A percentile compares a stretch with the other conserved stretches of the same genome.
These are phyloP conservation scores for Xylaria telfairii DNA, from an alignment of 495 filamentous ascomycete genomes.

Conservation along the genomic window DNA sequence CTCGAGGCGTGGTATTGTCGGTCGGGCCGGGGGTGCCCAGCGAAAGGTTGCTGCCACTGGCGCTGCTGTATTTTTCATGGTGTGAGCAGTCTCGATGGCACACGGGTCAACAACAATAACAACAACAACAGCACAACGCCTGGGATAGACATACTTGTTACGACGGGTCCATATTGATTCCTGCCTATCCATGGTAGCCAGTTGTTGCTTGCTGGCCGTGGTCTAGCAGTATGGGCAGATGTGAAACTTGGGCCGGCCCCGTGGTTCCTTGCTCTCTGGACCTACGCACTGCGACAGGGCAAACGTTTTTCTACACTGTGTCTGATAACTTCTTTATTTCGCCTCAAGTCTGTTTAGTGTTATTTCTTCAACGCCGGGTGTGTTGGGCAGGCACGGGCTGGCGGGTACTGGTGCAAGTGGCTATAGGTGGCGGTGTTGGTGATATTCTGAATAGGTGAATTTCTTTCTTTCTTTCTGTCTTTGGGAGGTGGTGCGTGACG, in stretches of 20 bases:
- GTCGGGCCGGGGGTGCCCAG: slow-evolving; percentile 71
- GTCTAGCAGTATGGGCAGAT: slow-evolving; percentile 14
- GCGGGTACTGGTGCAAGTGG: neutral
- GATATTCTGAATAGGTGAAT: neutral
- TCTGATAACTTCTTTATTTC: neutral
- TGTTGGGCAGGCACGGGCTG: neutral
- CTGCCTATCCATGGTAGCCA: slow-evolving; percentile 46
- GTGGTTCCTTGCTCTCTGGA: slow-evolving; percentile 21
- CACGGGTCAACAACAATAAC: neutral
- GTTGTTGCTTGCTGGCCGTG: slow-evolving; percentile 18
- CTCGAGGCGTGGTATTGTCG: slow-evolving; percentile 72
- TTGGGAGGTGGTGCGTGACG: neutral
- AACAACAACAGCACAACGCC: neutral
- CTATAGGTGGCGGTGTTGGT: neutral
- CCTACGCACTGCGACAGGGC: slow-evolving; percentile 21
- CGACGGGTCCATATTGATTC: slow-evolving; percentile 83
- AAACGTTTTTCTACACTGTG: neutral
- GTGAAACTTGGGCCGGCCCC: slow-evolving; percentile 25
- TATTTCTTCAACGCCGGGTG: neutral
- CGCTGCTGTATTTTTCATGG: slow-evolving; percentile 10
- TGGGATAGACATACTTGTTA: slow-evolving; percentile 73
- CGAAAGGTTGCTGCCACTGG: slow-evolving; percentile 86
- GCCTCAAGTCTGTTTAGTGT: neutral
- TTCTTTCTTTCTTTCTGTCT: neutral
- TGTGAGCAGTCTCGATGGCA: slow-evolving; percentile 17